These are phyloP conservation scores for Rhodosporidiobolus odoratus DNA, from an alignment of 768 basidiomycete genomes.

Conservation along the genomic window DNA sequence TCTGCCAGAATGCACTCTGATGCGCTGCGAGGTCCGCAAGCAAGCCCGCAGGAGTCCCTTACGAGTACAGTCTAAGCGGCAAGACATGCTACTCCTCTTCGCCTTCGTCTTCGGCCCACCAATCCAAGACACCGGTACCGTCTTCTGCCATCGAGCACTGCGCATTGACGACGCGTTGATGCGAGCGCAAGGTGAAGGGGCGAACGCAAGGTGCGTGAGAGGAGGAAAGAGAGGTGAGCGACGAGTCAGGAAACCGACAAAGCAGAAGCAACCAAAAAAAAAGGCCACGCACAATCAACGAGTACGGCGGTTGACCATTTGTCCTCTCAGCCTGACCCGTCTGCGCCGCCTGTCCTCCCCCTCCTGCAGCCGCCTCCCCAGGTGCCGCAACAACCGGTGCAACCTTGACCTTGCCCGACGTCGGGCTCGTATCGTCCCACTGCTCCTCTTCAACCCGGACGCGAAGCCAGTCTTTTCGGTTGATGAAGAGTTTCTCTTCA, in stretches of 20 bases:
- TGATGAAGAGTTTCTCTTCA: conserved; percentile 39
- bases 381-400: background rate
- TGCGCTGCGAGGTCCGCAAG: too few species aligned
- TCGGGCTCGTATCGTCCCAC: conserved; percentile 41
- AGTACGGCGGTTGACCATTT: conserved; percentile 43
- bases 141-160: conserved; percentile 49
- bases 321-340: background rate
- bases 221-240: background rate
- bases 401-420: background rate
- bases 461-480: conserved; percentile 38
- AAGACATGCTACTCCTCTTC: too few species aligned
- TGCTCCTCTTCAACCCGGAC: conserved; percentile 39
- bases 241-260: background rate
- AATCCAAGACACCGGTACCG: conserved; percentile 47
- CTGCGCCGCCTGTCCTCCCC: background rate
- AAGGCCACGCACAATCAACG: conserved; percentile 43
- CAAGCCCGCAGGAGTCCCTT: too few species aligned
- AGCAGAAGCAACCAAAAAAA: background rate
- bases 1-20: too few species aligned
- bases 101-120: conserved; percentile 46
- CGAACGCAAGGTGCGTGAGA: background rate
- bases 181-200: background rate
- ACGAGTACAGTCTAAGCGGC: too few species aligned
- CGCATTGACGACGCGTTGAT: background rate
- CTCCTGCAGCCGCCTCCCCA: background rate